A percentile compares a stretch with the other conserved stretches of the same genome.
phyloP scores from a whole-genome alignment of 106 monocot species.

The Triglochin maritima region DNA sequence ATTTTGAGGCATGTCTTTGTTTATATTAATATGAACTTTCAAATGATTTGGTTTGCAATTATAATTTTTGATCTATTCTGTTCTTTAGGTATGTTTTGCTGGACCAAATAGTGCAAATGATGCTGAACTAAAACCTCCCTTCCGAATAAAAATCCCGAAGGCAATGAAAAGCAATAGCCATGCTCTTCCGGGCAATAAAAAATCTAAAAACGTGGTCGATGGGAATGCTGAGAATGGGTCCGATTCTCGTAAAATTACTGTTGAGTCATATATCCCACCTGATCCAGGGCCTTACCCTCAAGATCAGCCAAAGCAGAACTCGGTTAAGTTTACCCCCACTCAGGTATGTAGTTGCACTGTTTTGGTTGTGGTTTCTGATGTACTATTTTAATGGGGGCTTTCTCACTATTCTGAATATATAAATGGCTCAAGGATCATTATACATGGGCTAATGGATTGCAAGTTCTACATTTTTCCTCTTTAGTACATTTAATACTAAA shows the following conservation, averaged over 20 bases:
- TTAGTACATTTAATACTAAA: no score
- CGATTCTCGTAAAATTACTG: conserved; percentile 35
- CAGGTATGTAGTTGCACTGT: conserved; percentile 40
- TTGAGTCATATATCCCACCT: conserved; percentile 80
- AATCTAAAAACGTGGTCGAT: conserved; percentile 6
- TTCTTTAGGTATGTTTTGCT: conserved; percentile 66
- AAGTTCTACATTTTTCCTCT: no score
- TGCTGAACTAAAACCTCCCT: conserved; percentile 58
- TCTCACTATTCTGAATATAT: no score
- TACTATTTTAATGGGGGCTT: no score
- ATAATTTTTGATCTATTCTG: neutral
- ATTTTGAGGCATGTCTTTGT: conserved; percentile 46
- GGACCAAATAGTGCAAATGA: conserved; percentile 46
- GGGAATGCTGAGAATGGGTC: conserved; percentile 14
- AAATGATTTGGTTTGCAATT: neutral
- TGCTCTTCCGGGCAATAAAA: conserved; percentile 77
- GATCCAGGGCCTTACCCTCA: conserved; percentile 99
- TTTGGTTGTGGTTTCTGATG: neutral
- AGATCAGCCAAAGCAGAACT: conserved; percentile 89
- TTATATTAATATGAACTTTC: conserved; percentile 1
- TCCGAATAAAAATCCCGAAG: conserved; percentile 68
- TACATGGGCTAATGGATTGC: no score
- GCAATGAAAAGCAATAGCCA: conserved; percentile 42
- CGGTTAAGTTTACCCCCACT: conserved; percentile 93
- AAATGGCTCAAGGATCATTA: no score